These are phyloP conservation scores for Phanerochaete carnosa DNA, from an alignment of 768 basidiomycete species.

Conservation along the genomic window DNA sequence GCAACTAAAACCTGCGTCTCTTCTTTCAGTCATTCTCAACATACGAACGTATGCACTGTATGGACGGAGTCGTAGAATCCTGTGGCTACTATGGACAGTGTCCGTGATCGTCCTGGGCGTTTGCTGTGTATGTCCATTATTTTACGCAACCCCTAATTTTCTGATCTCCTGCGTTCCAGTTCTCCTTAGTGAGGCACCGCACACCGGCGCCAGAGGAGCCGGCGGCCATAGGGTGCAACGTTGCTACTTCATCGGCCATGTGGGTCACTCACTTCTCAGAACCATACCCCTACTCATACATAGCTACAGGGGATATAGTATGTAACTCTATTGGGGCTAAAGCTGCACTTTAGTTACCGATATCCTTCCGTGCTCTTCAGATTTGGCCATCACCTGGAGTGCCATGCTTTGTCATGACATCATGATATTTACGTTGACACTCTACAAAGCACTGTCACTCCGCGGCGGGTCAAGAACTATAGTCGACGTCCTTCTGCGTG, in stretches of 20 bases:
- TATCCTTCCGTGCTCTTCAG: no score
- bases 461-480: background rate
- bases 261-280: background rate
- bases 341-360: no score
- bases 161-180: background rate
- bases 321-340: no score
- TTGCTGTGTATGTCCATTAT: background rate
- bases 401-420: background rate
- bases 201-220: background rate
- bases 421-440: slow-evolving; percentile 10
- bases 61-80: background rate
- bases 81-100: background rate
- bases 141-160: background rate
- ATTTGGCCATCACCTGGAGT: slow-evolving; percentile 5
- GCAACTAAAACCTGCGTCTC: no score
- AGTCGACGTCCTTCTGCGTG: slow-evolving; percentile 5
- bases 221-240: background rate
- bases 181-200: background rate
- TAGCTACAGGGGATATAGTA: no score
- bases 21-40: slow-evolving; percentile 5
- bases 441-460: background rate
- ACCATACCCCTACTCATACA: no score
- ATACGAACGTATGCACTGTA: slow-evolving; percentile 13
- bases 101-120: background rate
- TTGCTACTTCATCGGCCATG: background rate